Base-by-base conservation (phyloP, 2,329 filamentous ascomycete genomes). In the Aspergillus sergii region DNA sequence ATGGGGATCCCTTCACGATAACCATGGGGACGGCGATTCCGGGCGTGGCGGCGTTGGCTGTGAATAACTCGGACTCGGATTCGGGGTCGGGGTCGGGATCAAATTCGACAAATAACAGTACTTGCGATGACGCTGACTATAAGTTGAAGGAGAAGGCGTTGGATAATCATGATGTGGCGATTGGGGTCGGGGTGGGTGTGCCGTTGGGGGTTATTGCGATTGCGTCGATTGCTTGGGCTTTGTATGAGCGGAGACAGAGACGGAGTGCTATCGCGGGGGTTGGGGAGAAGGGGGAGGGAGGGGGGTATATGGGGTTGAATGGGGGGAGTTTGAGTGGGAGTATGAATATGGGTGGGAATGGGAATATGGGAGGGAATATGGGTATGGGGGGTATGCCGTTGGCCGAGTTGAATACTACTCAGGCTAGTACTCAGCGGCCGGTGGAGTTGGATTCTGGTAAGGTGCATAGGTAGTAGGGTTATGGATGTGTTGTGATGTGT, bases 11-110 rank as follows among this genome's bases (percentile, higher is more conserved):
- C 10, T 65, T 70, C 23, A 34, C 36, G 10, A 62, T 68, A 0
- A 58, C 61, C 11, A 26, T 19, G 9, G 68, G 65, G n/a, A 62
- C 63, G 3, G 68, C 59, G 2, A 58, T 70, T 10, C 56, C 59
- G 0, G 65, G 62, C 11, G 57, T 65, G 9, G 68, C 68, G 3
- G 67, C 54, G 1, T 36, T 70, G 6, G 57, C 62, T 12, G 34
- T 10, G 10, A 48, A 43, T 21, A 32, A 36, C 14, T 16, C 12
- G 0, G 34, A 36, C 14, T 12, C 23, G 6, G 16, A 10, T 12
- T 50, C 46, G 14, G 46, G 46, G 14, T 51, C 46, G 6, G 16
- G 19, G 21, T 50, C 46, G 32, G 32, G 32, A 11, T 12, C 26
- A 7, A 6, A 28, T 28, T 28, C 32, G 32, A 34, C 3, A 1